A percentile compares a stretch with the other conserved stretches of the same genome.
phyloP scores from a whole-genome alignment of 2,329 filamentous ascomycete species.

The Grosmannia penicillata region DNA sequence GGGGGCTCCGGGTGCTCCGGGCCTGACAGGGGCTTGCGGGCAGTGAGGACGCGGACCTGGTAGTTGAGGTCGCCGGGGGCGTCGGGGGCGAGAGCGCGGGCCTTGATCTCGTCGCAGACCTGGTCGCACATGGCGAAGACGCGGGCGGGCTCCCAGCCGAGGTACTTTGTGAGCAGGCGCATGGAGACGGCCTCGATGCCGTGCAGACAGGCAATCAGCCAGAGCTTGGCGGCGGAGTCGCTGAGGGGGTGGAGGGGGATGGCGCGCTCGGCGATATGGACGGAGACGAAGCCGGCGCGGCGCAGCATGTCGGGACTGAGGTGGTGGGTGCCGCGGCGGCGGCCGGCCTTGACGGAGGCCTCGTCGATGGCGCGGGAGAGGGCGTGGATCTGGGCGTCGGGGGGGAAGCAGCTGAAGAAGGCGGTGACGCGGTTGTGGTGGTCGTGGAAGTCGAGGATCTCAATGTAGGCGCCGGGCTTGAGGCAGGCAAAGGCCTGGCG shows the following conservation, averaged over 20 bases:
- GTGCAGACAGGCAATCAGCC: slow-evolving; percentile 25
- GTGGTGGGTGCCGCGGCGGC: slow-evolving; percentile 10
- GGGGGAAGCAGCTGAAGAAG: slow-evolving; percentile 14
- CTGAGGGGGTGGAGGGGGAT: slow-evolving; percentile 29
- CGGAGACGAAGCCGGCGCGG: slow-evolving; percentile 27
- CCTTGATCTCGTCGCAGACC: slow-evolving; percentile 32
- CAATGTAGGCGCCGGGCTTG: slow-evolving; percentile 36
- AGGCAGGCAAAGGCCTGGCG: slow-evolving; percentile 35
- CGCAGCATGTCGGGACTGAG: slow-evolving; percentile 17
- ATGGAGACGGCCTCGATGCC: slow-evolving; percentile 28
- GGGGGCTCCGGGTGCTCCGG: slow-evolving; percentile 4
- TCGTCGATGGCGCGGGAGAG: slow-evolving; percentile 13
- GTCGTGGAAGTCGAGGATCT: slow-evolving; percentile 27
- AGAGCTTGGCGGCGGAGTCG: slow-evolving; percentile 27
- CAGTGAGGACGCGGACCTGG: slow-evolving; percentile 33
- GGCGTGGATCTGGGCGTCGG: slow-evolving; percentile 28
- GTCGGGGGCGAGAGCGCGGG: slow-evolving; percentile 29
- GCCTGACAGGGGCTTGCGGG: slow-evolving; percentile 34
- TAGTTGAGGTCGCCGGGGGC: slow-evolving; percentile 27
- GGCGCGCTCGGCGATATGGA: slow-evolving; percentile 25
- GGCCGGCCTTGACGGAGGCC: slow-evolving; percentile 26
- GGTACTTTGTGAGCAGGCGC: slow-evolving; percentile 34
- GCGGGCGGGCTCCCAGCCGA: slow-evolving; percentile 35
- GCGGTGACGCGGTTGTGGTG: slow-evolving; percentile 18
- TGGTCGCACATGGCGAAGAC: slow-evolving; percentile 31